Evolutionary conservation across 2,329 filamentous ascomycete genomes (phyloP).

Genomic region (Fusarium agapanthi): DNA sequence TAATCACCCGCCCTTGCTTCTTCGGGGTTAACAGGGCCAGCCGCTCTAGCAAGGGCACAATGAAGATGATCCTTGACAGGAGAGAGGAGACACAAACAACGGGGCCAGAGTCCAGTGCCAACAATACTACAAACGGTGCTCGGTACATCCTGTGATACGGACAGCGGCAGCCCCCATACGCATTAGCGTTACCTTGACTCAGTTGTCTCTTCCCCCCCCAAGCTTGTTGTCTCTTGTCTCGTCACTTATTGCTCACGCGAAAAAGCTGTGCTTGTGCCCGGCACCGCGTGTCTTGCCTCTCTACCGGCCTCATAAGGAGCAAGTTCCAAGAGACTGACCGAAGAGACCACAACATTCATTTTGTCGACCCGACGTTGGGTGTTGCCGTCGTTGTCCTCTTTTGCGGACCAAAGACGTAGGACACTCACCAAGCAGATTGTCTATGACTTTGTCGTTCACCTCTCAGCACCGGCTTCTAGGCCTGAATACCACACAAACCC

Average conservation of each 20-base stretch:
- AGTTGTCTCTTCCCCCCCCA: conserved; percentile 43
- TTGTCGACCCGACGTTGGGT: conserved; percentile 27
- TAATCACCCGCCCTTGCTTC: conserved; percentile 13
- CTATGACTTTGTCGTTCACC: conserved; percentile 12
- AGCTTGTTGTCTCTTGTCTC: conserved; percentile 42
- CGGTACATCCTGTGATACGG: conserved; percentile 35
- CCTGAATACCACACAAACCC: conserved; percentile 27
- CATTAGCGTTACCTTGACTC: conserved; percentile 35
- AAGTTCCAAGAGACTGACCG: conserved; percentile 34
- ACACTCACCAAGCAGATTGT: conserved; percentile 27
- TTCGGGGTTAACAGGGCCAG: background rate
- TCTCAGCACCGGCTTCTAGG: conserved; percentile 26
- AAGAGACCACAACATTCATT: conserved; percentile 30
- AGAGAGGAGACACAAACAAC: conserved; percentile 4
- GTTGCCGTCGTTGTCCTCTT: conserved; percentile 22
- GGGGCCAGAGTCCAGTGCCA: conserved; percentile 29
- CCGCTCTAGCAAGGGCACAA: conserved; percentile 6
- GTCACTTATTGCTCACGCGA: conserved; percentile 27
- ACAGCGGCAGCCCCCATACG: conserved; percentile 13
- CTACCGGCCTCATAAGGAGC: conserved; percentile 44
- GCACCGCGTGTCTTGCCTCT: conserved; percentile 42
- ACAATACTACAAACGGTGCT: conserved; percentile 36
- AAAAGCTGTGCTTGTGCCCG: conserved; percentile 39
- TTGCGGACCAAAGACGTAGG: conserved; percentile 24
- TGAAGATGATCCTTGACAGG: conserved; percentile 13